phyloP scores from a whole-genome alignment of 73 alveolate genomes.

The Paramecium primaurelia region DNA sequence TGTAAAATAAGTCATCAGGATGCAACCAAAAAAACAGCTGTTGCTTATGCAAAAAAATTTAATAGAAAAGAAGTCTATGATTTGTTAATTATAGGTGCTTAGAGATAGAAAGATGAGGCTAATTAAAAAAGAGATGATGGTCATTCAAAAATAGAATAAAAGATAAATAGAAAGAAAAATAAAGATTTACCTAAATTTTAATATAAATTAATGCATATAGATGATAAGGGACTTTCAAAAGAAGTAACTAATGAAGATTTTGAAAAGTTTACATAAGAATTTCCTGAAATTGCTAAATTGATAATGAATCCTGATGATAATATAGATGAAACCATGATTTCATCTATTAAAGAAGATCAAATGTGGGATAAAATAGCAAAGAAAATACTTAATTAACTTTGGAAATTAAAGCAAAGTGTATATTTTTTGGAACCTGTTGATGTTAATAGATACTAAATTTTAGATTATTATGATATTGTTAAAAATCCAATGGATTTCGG shows the following conservation, averaged over 20 bases:
- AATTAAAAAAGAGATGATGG: not conserved
- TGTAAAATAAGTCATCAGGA: not conserved
- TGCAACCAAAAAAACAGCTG: not conserved
- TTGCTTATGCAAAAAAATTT: not conserved
- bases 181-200: not conserved
- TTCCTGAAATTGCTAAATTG: not conserved
- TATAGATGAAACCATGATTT: not conserved
- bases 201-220: not conserved
- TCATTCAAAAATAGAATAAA: not conserved
- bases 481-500: not conserved
- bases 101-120: not conserved
- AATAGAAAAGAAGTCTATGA: not conserved
- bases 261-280: not conserved
- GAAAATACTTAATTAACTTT: not conserved
- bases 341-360: not conserved
- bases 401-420: not conserved
- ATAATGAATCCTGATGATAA: not conserved
- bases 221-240: not conserved
- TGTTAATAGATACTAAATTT: not conserved
- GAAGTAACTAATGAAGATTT: not conserved
- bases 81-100: not conserved
- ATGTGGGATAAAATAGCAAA: not conserved
- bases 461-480: not conserved
- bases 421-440: not conserved
- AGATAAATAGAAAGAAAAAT: not conserved